These are phyloP conservation scores for Schwanniomyces etchellsii DNA, from an alignment of 1,139 yeast species.

Conservation along the genomic window DNA sequence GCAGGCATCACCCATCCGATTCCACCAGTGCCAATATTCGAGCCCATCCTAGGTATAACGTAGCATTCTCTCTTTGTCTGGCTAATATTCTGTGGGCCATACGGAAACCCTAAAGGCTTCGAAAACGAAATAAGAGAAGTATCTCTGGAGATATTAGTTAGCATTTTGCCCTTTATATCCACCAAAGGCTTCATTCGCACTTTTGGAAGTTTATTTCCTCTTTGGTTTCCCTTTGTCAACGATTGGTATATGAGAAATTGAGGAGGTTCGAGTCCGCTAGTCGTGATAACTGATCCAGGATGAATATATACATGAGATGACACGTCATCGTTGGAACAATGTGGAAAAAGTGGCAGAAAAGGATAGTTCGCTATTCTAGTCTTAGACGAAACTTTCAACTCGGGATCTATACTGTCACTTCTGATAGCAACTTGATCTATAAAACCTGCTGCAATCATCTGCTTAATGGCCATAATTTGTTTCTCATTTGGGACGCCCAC, in stretches of 20 bases:
- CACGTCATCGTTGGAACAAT: slow-evolving; percentile 28
- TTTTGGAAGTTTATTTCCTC: slow-evolving; percentile 29
- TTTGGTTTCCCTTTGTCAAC: slow-evolving; percentile 44
- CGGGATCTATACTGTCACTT: slow-evolving; percentile 70
- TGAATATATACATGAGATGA: slow-evolving; percentile 68
- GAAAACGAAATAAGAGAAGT: slow-evolving; percentile 77
- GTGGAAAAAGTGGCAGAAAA: slow-evolving; percentile 64
- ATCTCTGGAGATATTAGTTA: slow-evolving; percentile 70
- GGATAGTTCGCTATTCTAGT: slow-evolving; percentile 63
- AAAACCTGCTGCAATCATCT: slow-evolving; percentile 89
- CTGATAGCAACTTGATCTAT: slow-evolving; percentile 86
- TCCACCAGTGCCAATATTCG: slow-evolving; percentile 75
- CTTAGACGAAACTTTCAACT: slow-evolving; percentile 51
- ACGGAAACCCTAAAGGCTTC: slow-evolving; percentile 87
- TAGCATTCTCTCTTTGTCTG: slow-evolving; percentile 75
- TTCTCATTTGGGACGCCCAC: slow-evolving; percentile 61
- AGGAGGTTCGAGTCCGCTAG: slow-evolving; percentile 63
- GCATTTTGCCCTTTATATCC: slow-evolving; percentile 67
- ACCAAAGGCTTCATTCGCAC: slow-evolving; percentile 73
- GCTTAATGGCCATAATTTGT: slow-evolving; percentile 79
- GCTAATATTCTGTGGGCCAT: slow-evolving; percentile 66
- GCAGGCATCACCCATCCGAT: slow-evolving; percentile 94
- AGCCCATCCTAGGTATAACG: slow-evolving; percentile 89
- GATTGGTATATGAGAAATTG: slow-evolving; percentile 68
- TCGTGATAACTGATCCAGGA: slow-evolving; percentile 59